Conservation (phyloP, 805 yeast species). For the Candida vaughaniae region DNA sequence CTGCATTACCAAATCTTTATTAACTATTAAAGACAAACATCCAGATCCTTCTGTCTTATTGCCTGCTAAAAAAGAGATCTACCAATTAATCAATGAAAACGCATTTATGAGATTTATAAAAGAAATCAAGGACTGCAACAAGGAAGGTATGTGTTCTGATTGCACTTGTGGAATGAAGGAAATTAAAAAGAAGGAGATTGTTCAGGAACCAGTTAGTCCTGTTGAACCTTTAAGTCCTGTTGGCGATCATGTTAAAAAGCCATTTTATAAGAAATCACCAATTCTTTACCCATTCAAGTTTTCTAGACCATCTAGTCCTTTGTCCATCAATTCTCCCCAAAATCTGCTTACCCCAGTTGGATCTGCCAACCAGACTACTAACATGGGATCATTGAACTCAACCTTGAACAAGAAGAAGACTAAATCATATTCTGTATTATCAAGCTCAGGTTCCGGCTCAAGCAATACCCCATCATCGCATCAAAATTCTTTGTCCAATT, state of each 20-base stretch:
- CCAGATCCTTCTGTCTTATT: slow-evolving; percentile 27
- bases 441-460: slow-evolving; percentile 4
- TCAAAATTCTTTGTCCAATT: slow-evolving; percentile 11
- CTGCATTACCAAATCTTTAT: slow-evolving; percentile 28
- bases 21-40: slow-evolving; percentile 17
- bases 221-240: neutral
- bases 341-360: slow-evolving; percentile 7
- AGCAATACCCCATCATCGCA: slow-evolving; percentile 7
- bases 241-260: neutral
- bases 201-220: too few relatives aligned
- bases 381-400: neutral
- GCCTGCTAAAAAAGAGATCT: slow-evolving; percentile 30
- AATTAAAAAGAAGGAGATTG: neutral
- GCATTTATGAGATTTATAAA: slow-evolving; percentile 23
- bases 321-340: slow-evolving; percentile 9
- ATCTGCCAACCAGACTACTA: slow-evolving; percentile 4
- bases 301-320: slow-evolving; percentile 8
- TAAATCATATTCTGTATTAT: slow-evolving; percentile 9
- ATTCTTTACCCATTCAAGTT: slow-evolving; percentile 4
- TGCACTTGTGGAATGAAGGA: slow-evolving; percentile 7
- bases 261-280: slow-evolving; percentile 8
- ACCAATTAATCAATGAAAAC: slow-evolving; percentile 35
- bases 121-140: slow-evolving; percentile 7
- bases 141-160: slow-evolving; percentile 1
- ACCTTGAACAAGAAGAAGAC: slow-evolving; percentile 6